A percentile compares a stretch with the other conserved stretches of the same genome.
Evolutionary conservation across 306 rosid genomes (phyloP).

Genomic region (Cyclanthera cordifolia): DNA sequence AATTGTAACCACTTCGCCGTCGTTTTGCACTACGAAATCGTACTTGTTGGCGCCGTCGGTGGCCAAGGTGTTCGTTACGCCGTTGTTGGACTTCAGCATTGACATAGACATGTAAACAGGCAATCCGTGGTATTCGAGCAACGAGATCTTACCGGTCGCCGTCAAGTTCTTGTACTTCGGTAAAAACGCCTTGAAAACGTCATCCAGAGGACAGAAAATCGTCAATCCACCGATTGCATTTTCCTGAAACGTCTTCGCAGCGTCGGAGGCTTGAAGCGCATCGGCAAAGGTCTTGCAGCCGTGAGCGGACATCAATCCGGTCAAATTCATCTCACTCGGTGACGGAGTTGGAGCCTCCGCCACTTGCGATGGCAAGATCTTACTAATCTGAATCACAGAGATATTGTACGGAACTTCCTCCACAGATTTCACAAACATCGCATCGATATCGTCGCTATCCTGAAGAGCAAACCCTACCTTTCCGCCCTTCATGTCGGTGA

Average conservation of each 20-base stretch:
- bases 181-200: conserved; percentile 55
- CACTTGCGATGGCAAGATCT: conserved; percentile 42
- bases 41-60: conserved; percentile 65
- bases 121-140: conserved; percentile 59
- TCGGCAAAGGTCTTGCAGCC: conserved; percentile 80
- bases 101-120: conserved; percentile 55
- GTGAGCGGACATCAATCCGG: conserved; percentile 59
- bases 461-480: conserved; percentile 67
- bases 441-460: conserved; percentile 38
- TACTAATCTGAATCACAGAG: conserved; percentile 68
- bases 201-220: conserved; percentile 68
- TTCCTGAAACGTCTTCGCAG: conserved; percentile 31
- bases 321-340: conserved; percentile 50
- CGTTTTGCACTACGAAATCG: conserved; percentile 73
- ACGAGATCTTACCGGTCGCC: conserved; percentile 33
- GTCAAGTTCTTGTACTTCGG: conserved; percentile 73
- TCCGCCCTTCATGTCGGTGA: conserved; percentile 70
- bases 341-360: conserved; percentile 80
- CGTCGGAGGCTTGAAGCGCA: conserved; percentile 39
- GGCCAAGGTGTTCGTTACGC: conserved; percentile 59
- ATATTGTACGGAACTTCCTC: conserved; percentile 65
- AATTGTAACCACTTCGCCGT: conserved; percentile 58
- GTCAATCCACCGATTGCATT: conserved; percentile 52
- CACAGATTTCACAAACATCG: conserved; percentile 53
- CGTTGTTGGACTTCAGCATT: conserved; percentile 60